These are phyloP conservation scores for Beta lomatogona DNA, from an alignment of 179 eudicot genomes.

Conservation along the genomic window DNA sequence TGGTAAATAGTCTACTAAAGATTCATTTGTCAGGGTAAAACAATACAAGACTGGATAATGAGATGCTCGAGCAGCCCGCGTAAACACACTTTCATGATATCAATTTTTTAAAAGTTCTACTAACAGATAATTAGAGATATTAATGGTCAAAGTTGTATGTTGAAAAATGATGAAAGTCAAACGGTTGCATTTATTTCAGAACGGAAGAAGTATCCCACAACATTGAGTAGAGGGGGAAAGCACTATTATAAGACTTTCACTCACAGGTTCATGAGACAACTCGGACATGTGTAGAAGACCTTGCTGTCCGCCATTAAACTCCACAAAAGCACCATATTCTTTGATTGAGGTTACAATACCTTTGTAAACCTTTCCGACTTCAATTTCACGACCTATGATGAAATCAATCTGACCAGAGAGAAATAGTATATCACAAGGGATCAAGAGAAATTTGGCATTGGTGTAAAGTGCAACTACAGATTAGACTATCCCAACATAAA, in stretches of 20 bases:
- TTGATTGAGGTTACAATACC: slow-evolving; percentile 74
- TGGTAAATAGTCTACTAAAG: not conserved
- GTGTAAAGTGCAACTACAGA: not conserved
- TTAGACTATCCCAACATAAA: not conserved
- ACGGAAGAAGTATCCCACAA: not conserved
- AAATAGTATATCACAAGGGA: slow-evolving; percentile 2
- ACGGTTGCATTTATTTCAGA: too few species aligned
- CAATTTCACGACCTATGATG: slow-evolving; percentile 87
- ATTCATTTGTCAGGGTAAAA: not conserved
- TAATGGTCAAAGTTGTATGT: too few species aligned
- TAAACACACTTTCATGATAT: too few species aligned
- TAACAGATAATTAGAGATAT: too few species aligned
- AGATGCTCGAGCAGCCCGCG: not conserved
- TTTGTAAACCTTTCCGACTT: slow-evolving; percentile 85
- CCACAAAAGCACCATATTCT: slow-evolving; percentile 99
- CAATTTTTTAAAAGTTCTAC: too few species aligned
- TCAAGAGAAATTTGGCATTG: not conserved
- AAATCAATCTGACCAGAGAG: slow-evolving; percentile 55
- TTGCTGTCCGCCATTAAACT: slow-evolving; percentile 95
- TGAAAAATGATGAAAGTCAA: too few species aligned
- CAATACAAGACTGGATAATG: not conserved
- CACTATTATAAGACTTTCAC: slow-evolving; percentile 14
- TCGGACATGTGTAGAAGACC: slow-evolving; percentile 93
- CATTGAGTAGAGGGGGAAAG: not conserved
- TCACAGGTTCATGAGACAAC: slow-evolving; percentile 79